phyloP scores from a whole-genome alignment of 768 basidiomycete genomes.

The Suillus spraguei region DNA sequence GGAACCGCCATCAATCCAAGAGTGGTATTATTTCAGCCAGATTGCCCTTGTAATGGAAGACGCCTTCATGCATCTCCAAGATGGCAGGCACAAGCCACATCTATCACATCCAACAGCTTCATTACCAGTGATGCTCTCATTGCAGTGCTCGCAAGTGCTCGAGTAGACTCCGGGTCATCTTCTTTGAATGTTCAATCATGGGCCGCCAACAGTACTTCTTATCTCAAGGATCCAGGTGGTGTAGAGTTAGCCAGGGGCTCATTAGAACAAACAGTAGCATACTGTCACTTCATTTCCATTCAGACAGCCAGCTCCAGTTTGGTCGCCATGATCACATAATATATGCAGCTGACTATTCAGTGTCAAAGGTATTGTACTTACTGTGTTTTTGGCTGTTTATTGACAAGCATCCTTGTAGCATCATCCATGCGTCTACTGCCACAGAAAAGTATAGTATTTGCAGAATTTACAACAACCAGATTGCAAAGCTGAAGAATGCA shows the following conservation, averaged over 20 bases:
- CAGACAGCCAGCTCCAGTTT: not conserved
- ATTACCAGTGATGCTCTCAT: not conserved
- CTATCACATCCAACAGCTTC: not conserved
- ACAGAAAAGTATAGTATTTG: not conserved
- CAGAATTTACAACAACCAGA: not conserved
- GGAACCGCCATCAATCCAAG: not conserved
- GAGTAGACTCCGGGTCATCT: not conserved
- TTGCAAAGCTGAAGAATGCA: not conserved
- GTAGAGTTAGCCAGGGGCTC: not conserved
- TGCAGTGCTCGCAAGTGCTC: not conserved
- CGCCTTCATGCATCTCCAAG: not conserved
- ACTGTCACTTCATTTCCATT: not conserved
- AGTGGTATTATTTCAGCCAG: no score
- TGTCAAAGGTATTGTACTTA: not conserved
- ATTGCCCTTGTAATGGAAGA: not conserved
- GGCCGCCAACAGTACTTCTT: not conserved
- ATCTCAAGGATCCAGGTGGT: not conserved
- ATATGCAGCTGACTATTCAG: not conserved
- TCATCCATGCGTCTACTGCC: not conserved
- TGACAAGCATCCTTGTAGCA: not conserved
- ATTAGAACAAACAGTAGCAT: not conserved
- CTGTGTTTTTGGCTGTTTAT: not conserved
- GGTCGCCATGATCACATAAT: not conserved
- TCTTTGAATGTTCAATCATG: not conserved
- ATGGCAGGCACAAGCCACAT: not conserved